Evolutionary conservation across 2,329 filamentous ascomycete genomes (phyloP).

Genomic region (Colletotrichum sp.): DNA sequence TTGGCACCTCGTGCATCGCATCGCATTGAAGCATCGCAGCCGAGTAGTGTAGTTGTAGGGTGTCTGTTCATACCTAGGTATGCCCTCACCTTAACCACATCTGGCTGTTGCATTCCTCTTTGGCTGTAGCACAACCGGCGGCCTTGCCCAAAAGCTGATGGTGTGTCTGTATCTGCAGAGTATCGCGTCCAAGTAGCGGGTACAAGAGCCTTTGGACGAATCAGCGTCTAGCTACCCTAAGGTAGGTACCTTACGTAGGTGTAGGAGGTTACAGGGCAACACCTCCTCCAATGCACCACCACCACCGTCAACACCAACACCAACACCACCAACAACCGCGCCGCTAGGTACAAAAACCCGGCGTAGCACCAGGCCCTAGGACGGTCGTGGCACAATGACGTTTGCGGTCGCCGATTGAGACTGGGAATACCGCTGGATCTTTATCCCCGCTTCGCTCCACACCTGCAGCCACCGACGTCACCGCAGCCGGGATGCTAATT

Average conservation of each 20-base stretch:
- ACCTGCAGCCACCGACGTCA: constrained; percentile 14
- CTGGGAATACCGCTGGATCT: constrained; percentile 3
- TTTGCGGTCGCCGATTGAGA: constrained; percentile 6
- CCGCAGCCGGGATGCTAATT: constrained; percentile 1
- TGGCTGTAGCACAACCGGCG: background rate
- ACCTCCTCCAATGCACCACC: background rate
- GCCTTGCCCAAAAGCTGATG: background rate
- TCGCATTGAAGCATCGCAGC: background rate
- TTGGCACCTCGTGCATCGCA: background rate
- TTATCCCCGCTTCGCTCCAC: constrained; percentile 2
- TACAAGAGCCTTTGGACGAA: background rate
- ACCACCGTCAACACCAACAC: background rate
- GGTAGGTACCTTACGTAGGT: background rate
- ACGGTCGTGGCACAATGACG: constrained; percentile 12
- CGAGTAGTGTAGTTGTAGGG: background rate
- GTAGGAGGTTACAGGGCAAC: background rate
- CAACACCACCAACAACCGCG: background rate
- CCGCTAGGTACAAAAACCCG: background rate
- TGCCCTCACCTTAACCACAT: background rate
- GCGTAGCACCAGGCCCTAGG: background rate
- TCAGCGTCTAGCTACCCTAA: background rate
- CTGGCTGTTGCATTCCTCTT: background rate
- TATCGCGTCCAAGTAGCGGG: background rate
- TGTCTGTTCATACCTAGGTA: background rate
- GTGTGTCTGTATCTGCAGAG: background rate